Conservation (phyloP, 139 green algal species). For the Diplosphaera chodatii region DNA sequence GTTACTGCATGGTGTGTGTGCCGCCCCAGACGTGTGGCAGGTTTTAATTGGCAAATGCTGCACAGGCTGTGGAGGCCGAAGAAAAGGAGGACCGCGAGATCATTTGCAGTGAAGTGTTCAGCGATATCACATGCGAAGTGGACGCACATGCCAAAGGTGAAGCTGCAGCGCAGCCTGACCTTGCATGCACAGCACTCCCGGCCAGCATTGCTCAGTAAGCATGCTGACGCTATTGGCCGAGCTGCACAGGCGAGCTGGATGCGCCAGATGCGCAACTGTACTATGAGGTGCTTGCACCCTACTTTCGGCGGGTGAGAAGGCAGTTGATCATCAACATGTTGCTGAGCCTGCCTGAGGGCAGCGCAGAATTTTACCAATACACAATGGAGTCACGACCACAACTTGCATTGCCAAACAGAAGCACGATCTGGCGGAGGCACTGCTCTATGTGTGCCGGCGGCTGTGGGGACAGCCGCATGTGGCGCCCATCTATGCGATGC, state of each 20-base stretch:
- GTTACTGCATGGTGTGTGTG: too few species aligned
- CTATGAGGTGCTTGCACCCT: slow-evolving; percentile 64
- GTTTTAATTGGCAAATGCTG: too few species aligned
- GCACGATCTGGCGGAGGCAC: slow-evolving; percentile 31
- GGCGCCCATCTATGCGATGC: slow-evolving; percentile 60
- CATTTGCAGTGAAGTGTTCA: slow-evolving; percentile 72
- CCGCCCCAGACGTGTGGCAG: too few species aligned
- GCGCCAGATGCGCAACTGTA: slow-evolving; percentile 19
- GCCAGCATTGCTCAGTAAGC: too few species aligned
- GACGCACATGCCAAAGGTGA: slow-evolving; percentile 42
- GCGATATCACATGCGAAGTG: slow-evolving; percentile 66
- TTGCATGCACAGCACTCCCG: too few species aligned
- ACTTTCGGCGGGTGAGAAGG: slow-evolving; percentile 41
- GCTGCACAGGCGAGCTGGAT: slow-evolving; percentile 8
- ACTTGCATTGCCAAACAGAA: too few species aligned
- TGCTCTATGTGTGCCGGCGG: slow-evolving; percentile 61
- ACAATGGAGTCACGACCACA: too few species aligned
- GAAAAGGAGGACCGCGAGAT: slow-evolving; percentile 72
- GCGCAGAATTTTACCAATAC: too few species aligned
- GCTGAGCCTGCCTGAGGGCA: too few species aligned
- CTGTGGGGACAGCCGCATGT: slow-evolving; percentile 73
- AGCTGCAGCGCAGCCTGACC: too few species aligned
- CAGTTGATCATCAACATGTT: too few species aligned
- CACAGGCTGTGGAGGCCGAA: slow-evolving; percentile 48
- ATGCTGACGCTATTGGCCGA: too few species aligned